Percentiles rank a stretch among this genome's conserved stretches.
These are phyloP conservation scores for Microthlaspi erraticum DNA, from an alignment of 345 rosid species.

Conservation along the genomic window DNA sequence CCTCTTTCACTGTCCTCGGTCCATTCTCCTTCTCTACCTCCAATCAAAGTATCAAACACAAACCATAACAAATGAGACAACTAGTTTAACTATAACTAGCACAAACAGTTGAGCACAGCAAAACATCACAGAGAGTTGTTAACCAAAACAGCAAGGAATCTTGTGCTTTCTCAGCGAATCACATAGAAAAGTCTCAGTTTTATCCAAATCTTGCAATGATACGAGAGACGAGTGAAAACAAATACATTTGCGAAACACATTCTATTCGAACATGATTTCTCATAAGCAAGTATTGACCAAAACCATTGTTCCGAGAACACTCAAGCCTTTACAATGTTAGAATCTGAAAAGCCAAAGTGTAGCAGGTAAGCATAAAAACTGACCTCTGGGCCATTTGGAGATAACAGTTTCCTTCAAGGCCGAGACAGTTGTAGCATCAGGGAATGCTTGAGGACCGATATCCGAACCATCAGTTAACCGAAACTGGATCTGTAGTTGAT, in stretches of 20 bases:
- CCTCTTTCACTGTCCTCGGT: constrained; percentile 86
- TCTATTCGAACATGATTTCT: constrained; percentile 1
- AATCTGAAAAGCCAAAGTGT: background rate
- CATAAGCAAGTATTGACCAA: background rate
- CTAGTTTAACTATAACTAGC: too few species aligned
- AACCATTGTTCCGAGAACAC: constrained; percentile 13
- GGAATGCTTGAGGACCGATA: constrained; percentile 89
- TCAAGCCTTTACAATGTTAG: background rate
- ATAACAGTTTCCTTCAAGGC: constrained; percentile 90
- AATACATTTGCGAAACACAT: background rate
- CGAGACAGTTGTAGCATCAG: constrained; percentile 82
- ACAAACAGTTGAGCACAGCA: too few species aligned
- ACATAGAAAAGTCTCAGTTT: background rate
- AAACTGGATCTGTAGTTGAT: constrained; percentile 93
- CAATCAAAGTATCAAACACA: constrained; percentile 28
- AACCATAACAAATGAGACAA: constrained; percentile 8
- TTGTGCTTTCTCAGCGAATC: background rate
- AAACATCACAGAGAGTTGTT: too few species aligned
- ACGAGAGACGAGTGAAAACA: background rate
- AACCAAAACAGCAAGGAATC: background rate
- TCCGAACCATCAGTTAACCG: constrained; percentile 90
- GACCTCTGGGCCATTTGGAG: constrained; percentile 98
- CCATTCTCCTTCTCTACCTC: constrained; percentile 80
- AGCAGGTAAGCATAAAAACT: constrained; percentile 28
- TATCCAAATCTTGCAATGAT: background rate